Percentiles rank a stretch among this genome's conserved stretches.
These are phyloP conservation scores for Fusarium sp. DNA, from an alignment of 2,329 filamentous ascomycete genomes.

Conservation along the genomic window DNA sequence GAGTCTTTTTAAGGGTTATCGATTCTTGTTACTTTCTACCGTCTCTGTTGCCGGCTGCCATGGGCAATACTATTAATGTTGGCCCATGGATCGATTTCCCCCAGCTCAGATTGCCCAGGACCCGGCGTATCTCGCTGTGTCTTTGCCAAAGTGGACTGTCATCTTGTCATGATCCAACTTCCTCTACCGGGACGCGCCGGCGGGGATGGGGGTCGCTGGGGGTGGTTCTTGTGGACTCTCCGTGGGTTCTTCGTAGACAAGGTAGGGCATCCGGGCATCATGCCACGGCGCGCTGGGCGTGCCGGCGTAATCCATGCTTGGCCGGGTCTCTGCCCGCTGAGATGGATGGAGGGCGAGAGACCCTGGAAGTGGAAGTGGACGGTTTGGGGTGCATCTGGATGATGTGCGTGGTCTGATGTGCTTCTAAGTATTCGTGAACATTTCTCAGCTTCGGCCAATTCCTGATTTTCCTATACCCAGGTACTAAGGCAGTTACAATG, in stretches of 20 bases:
- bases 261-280: constrained; percentile 39
- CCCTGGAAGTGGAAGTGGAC: constrained; percentile 16
- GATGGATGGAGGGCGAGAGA: constrained; percentile 26
- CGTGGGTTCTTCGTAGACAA: constrained; percentile 37
- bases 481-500: neutral
- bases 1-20: constrained; percentile 44
- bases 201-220: constrained; percentile 29
- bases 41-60: constrained; percentile 2
- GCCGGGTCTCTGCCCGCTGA: constrained; percentile 17
- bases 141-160: constrained; percentile 49
- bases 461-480: neutral
- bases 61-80: constrained; percentile 12
- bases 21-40: constrained; percentile 19
- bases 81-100: constrained; percentile 36
- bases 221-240: constrained; percentile 31
- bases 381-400: constrained; percentile 10
- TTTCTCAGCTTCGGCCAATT: constrained; percentile 21
- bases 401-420: constrained; percentile 34
- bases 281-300: constrained; percentile 44
- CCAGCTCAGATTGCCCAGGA: constrained; percentile 19
- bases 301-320: constrained; percentile 30
- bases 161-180: constrained; percentile 45
- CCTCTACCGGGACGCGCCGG: constrained; percentile 48
- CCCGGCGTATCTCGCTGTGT: constrained; percentile 28
- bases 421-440: constrained; percentile 17